Percentiles rank a stretch among this genome's conserved stretches.
These are phyloP conservation scores for Vanrija sp. DNA, from an alignment of 1,284 basidiomycete species.

Conservation along the genomic window DNA sequence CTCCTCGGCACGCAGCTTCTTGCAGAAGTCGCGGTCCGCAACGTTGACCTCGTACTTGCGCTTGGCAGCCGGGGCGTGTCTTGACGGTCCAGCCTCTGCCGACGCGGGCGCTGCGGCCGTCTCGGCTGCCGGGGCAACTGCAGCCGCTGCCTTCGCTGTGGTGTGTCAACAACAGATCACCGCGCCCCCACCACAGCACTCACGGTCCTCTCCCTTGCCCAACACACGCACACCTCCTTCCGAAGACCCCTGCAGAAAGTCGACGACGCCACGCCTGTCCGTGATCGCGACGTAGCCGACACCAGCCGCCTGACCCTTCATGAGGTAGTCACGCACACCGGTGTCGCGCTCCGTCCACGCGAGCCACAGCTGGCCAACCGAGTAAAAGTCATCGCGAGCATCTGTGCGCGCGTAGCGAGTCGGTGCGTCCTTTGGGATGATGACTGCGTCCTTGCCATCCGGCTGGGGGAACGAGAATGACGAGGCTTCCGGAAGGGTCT, in stretches of 20 bases:
- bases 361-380: slow-evolving; percentile 73
- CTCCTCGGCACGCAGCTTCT: slow-evolving; percentile 53
- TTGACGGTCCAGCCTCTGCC: slow-evolving; percentile 48
- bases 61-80: slow-evolving; percentile 57
- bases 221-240: slow-evolving; percentile 57
- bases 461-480: slow-evolving; percentile 61
- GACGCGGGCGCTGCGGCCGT: slow-evolving; percentile 39
- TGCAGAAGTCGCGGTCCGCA: slow-evolving; percentile 75
- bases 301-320: slow-evolving; percentile 69
- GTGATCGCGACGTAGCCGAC: slow-evolving; percentile 76
- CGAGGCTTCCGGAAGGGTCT: slow-evolving; percentile 58
- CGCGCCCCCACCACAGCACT: slow-evolving; percentile 27
- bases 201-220: slow-evolving; percentile 59
- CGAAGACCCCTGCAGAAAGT: slow-evolving; percentile 67
- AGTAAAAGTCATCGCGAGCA: slow-evolving; percentile 63
- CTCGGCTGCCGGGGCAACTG: slow-evolving; percentile 12
- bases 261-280: slow-evolving; percentile 74
- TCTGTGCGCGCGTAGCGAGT: slow-evolving; percentile 64
- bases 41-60: slow-evolving; percentile 72
- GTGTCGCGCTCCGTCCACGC: slow-evolving; percentile 71
- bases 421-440: slow-evolving; percentile 63
- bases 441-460: slow-evolving; percentile 23
- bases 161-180: not conserved
- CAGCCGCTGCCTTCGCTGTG: not conserved
- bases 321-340: slow-evolving; percentile 77